These are phyloP conservation scores for Penicillium sumatraense DNA, from an alignment of 2,329 filamentous ascomycete species.

Conservation along the genomic window DNA sequence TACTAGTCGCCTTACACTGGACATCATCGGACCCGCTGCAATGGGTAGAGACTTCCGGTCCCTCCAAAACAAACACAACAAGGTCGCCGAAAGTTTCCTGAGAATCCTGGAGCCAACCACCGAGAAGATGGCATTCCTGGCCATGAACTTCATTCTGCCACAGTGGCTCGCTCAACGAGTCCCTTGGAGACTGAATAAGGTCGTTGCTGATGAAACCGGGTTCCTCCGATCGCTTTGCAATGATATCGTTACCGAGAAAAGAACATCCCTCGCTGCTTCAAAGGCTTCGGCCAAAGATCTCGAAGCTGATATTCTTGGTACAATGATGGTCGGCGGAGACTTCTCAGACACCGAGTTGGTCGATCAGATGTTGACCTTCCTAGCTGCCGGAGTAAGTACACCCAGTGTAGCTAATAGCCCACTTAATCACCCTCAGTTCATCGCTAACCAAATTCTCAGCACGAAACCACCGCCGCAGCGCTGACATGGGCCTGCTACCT, in stretches of 20 bases:
- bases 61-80: constrained; percentile 55
- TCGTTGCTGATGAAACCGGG: constrained; percentile 35
- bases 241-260: constrained; percentile 42
- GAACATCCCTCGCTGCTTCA: constrained; percentile 25
- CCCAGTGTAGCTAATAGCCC: too few species aligned
- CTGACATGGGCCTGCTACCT: constrained; percentile 60
- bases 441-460: constrained; percentile 22
- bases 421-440: too few species aligned
- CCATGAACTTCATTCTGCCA: constrained; percentile 54
- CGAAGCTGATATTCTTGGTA: constrained; percentile 44
- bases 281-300: constrained; percentile 45
- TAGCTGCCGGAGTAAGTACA: constrained; percentile 43
- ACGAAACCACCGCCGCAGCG: constrained; percentile 62
- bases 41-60: constrained; percentile 62
- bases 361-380: constrained; percentile 48
- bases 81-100: constrained; percentile 58
- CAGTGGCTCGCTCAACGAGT: constrained; percentile 55
- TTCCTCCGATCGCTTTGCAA: constrained; percentile 39
- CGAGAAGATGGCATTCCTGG: constrained; percentile 49
- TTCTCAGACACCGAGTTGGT: constrained; percentile 46
- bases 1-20: constrained; percentile 57
- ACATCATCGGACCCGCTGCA: constrained; percentile 63
- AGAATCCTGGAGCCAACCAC: constrained; percentile 54
- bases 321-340: constrained; percentile 43
- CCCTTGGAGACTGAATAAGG: constrained; percentile 43